Evolutionary conservation across 148 eudicot genomes (phyloP), one percentile per base, ranked within the genome.

Genomic region (Spergularia bocconei): DNA sequence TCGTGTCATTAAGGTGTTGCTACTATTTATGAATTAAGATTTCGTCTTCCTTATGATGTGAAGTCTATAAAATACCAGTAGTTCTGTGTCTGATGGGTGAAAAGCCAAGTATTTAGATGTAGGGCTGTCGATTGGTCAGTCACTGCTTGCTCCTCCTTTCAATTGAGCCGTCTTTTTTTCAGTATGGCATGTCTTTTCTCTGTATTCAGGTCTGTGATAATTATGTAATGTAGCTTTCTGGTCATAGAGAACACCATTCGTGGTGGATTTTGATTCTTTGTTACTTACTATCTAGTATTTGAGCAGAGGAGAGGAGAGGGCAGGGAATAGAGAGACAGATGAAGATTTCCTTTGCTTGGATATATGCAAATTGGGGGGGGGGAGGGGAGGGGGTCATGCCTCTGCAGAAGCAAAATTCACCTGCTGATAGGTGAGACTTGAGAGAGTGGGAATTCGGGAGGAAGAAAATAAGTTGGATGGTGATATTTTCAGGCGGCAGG

Each of bases 1-100:
- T 67, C 85, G 88, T 50, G 57, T 79, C 47, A 76, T 5, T 69
- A 91, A 88, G 93, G 98, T 95, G 79, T 60, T 75, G 51, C 80
- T 48, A 23, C 13, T 59, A 23, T 54, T 13, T 15, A 48, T 72
- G 63, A 15, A 36, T 48, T 58, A 5, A 33, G 33, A 50, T 13
- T 7, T 29, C 19, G 6, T 16, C 62, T n/a, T 58, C 62, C 20
- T 9, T 58, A 19, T 5, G 11, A 10, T 23, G 55, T 17, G 2
- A 11, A 38, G 6, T 15, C 13, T 1, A 52, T 15, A 54, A 15
- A 36, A 14, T 29, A 25, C 12, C 36, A 39, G 14, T 17, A 19
- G 64, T 53, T 15, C 52, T 64, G 57, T 19, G 21, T 63, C 51
- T n/a, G 23, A 33, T 33, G 17, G 12, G 48, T 20, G 21, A 11